A percentile compares a stretch with the other conserved stretches of the same genome.
phyloP scores from a whole-genome alignment of 1,284 basidiomycete genomes.

The Hypsizygus ulmarius region DNA sequence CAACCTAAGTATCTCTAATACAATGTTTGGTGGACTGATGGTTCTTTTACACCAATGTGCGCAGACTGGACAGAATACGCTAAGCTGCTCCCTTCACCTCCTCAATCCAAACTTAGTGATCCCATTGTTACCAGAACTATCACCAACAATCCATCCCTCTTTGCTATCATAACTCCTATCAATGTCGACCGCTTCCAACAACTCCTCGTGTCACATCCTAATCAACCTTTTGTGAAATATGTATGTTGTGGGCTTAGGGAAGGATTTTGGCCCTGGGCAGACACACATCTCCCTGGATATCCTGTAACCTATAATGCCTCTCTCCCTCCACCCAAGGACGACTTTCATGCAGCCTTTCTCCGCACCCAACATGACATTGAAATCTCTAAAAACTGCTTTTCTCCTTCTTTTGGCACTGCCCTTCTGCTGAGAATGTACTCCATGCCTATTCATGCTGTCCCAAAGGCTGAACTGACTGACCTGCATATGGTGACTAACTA shows the following conservation, averaged over 20 bases:
- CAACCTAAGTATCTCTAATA: slow-evolving; percentile 10
- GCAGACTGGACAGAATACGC: slow-evolving; percentile 8
- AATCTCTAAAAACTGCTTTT: slow-evolving; percentile 31
- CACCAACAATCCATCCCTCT: slow-evolving; percentile 23
- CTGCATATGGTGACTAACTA: slow-evolving; percentile 39
- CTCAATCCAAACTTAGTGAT: slow-evolving; percentile 8
- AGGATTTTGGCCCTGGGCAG: slow-evolving; percentile 44
- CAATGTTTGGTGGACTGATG: slow-evolving; percentile 2
- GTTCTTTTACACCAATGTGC: not conserved
- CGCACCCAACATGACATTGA: slow-evolving; percentile 33
- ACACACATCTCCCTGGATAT: slow-evolving; percentile 19
- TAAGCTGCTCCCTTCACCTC: slow-evolving; percentile 6
- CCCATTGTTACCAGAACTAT: slow-evolving; percentile 1
- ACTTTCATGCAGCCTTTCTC: slow-evolving; percentile 24
- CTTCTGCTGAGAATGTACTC: slow-evolving; percentile 46
- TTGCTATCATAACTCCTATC: slow-evolving; percentile 35
- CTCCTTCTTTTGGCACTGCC: slow-evolving; percentile 32
- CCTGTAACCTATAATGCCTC: slow-evolving; percentile 27
- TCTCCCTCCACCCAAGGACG: slow-evolving; percentile 15
- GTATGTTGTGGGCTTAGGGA: slow-evolving; percentile 29
- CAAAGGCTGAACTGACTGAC: slow-evolving; percentile 35
- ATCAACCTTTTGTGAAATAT: slow-evolving; percentile 33
- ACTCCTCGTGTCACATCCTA: slow-evolving; percentile 33
- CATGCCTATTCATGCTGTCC: slow-evolving; percentile 39
- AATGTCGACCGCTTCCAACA: slow-evolving; percentile 28